Conservation (phyloP, 2,329 filamentous ascomycete species). For the Stemphylium lycopersici region DNA sequence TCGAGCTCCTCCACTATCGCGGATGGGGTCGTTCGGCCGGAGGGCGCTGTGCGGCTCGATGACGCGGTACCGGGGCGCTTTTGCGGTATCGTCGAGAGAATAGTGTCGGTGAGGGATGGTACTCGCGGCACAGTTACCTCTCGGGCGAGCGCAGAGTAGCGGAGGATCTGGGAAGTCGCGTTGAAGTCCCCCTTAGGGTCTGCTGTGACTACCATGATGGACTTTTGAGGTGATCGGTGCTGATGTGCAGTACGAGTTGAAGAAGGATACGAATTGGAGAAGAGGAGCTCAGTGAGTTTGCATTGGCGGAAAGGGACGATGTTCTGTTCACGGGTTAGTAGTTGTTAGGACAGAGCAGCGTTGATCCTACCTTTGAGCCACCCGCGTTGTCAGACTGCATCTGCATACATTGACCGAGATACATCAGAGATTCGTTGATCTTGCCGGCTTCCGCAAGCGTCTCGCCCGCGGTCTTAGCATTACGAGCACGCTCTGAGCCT, state of each 20-base stretch:
- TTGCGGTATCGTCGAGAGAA: slow-evolving; percentile 51
- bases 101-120: slow-evolving; percentile 78
- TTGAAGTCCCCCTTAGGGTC: slow-evolving; percentile 95
- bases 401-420: slow-evolving; percentile 93
- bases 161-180: slow-evolving; percentile 91
- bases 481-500: slow-evolving; percentile 90
- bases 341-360: background rate
- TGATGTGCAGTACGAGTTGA: slow-evolving; percentile 53
- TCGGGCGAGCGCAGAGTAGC: slow-evolving; percentile 89
- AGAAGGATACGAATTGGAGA: slow-evolving; percentile 58
- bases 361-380: slow-evolving; percentile 69
- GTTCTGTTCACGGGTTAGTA: slow-evolving; percentile 28
- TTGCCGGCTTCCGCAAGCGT: slow-evolving; percentile 95
- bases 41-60: slow-evolving; percentile 43
- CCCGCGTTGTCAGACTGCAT: slow-evolving; percentile 84
- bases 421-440: slow-evolving; percentile 99
- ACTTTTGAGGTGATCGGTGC: slow-evolving; percentile 71
- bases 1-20: slow-evolving; percentile 72
- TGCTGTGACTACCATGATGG: slow-evolving; percentile 94
- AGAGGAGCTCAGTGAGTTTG: slow-evolving; percentile 60
- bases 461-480: slow-evolving; percentile 90
- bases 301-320: slow-evolving; percentile 76
- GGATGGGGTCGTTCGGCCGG: slow-evolving; percentile 55
- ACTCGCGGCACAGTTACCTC: slow-evolving; percentile 92
- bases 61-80: slow-evolving; percentile 39